Evolutionary conservation across 768 basidiomycete species (phyloP).

Genomic region (Tulasnella sp.): DNA sequence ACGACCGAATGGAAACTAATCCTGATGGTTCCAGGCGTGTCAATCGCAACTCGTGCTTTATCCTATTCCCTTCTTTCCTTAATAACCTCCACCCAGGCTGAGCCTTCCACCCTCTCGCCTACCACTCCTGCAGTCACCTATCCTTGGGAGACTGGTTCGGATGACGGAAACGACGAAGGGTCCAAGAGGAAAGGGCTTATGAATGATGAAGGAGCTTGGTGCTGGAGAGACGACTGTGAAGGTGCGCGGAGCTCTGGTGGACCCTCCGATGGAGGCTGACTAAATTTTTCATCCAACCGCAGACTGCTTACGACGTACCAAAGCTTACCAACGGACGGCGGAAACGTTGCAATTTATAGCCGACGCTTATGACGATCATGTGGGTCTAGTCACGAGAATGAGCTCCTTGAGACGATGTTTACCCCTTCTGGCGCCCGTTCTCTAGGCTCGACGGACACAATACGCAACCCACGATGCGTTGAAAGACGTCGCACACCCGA

Average conservation of each 20-base stretch:
- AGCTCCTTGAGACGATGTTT: background rate
- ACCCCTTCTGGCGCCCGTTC: background rate
- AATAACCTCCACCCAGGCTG: conserved; percentile 63
- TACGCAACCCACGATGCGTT: conserved; percentile 70
- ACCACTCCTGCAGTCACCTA: background rate
- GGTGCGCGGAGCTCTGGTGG: conserved; percentile 40
- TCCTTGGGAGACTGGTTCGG: conserved; percentile 41
- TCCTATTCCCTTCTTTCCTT: conserved; percentile 71
- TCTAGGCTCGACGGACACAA: conserved; percentile 69
- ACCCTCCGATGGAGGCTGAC: background rate
- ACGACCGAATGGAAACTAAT: background rate
- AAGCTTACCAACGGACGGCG: conserved; percentile 68
- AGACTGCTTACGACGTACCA: conserved; percentile 77
- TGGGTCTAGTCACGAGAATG: conserved; percentile 33
- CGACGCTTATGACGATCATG: conserved; percentile 75
- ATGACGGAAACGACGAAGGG: conserved; percentile 45
- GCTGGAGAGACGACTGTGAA: conserved; percentile 75
- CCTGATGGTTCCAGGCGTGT: conserved; percentile 57
- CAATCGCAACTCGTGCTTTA: conserved; percentile 66
- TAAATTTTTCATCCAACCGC: conserved; percentile 2
- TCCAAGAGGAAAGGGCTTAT: conserved; percentile 51
- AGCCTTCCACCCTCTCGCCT: conserved; percentile 43
- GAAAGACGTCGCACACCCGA: conserved; percentile 72
- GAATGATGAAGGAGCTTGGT: conserved; percentile 77
- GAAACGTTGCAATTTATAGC: conserved; percentile 71